These are phyloP conservation scores for Pulicaria dysenterica DNA, from an alignment of 129 eudicot species.

Conservation along the genomic window DNA sequence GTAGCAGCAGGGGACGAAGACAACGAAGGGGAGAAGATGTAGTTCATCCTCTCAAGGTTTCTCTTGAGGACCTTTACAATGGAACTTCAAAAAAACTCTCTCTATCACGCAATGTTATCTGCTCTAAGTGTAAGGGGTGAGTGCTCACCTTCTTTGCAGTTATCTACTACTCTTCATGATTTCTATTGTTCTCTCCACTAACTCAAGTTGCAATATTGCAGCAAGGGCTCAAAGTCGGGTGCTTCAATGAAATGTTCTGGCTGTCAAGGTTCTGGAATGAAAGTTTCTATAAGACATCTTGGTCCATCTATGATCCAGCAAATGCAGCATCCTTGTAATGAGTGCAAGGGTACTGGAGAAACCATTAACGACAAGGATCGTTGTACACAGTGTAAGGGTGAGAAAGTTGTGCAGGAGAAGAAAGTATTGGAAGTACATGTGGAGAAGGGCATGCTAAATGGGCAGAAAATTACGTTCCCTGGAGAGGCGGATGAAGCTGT, in stretches of 20 bases:
- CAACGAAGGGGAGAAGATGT: conserved; percentile 79
- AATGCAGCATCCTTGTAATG: conserved; percentile 76
- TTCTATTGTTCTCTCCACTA: not conserved
- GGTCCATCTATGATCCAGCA: conserved; percentile 77
- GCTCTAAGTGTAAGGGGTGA: conserved; percentile 78
- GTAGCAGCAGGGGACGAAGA: conserved; percentile 70
- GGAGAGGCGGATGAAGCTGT: conserved; percentile 85
- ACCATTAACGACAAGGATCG: conserved; percentile 59
- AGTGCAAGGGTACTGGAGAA: conserved; percentile 74
- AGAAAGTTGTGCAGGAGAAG: conserved; percentile 65
- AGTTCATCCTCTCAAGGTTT: conserved; percentile 69
- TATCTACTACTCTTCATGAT: not conserved
- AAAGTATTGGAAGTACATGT: conserved; percentile 63
- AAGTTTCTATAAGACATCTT: conserved; percentile 63
- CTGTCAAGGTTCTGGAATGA: conserved; percentile 75
- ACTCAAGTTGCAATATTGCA: conserved; percentile 19
- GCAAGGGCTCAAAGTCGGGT: conserved; percentile 75
- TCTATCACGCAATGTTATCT: conserved; percentile 56
- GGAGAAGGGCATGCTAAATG: conserved; percentile 76
- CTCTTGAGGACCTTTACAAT: conserved; percentile 65
- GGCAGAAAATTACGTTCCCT: conserved; percentile 66
- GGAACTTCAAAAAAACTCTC: conserved; percentile 76
- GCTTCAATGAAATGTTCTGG: conserved; percentile 75
- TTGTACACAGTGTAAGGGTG: conserved; percentile 70
- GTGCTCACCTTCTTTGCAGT: not conserved